These are phyloP conservation scores for Lolium perenne DNA, from an alignment of 176 grass and related monocot species.

Conservation along the genomic window DNA sequence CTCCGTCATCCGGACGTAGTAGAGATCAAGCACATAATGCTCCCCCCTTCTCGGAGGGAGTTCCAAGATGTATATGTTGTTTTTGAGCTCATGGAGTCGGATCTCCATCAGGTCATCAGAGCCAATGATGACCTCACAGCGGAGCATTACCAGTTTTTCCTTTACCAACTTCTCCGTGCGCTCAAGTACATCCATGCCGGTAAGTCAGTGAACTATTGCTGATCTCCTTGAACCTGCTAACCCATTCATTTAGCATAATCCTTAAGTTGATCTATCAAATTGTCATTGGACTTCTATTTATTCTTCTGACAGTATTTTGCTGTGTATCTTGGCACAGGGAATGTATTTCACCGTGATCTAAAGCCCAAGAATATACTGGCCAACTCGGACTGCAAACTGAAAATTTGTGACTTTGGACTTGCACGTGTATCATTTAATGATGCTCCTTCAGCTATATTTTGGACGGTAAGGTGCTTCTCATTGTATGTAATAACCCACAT, in stretches of 20 bases:
- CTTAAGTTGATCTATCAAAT: neutral
- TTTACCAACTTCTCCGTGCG: slow-evolving; percentile 91
- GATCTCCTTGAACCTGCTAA: slow-evolving; percentile 5
- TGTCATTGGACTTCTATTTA: slow-evolving; percentile 23
- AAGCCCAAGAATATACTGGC: slow-evolving; percentile 97
- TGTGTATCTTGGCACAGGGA: slow-evolving; percentile 66
- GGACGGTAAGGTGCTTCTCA: slow-evolving; percentile 70
- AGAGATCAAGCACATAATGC: slow-evolving; percentile 97
- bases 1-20: slow-evolving; percentile 90
- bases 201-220: slow-evolving; percentile 31
- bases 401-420: slow-evolving; percentile 98
- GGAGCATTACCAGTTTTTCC: slow-evolving; percentile 88
- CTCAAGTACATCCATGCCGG: slow-evolving; percentile 96
- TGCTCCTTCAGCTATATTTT: slow-evolving; percentile 96
- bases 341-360: slow-evolving; percentile 95
- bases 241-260: neutral
- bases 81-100: slow-evolving; percentile 92
- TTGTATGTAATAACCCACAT: slow-evolving; percentile 26
- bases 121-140: slow-evolving; percentile 92
- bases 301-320: slow-evolving; percentile 37
- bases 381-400: slow-evolving; percentile 93
- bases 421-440: slow-evolving; percentile 97
- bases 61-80: slow-evolving; percentile 92
- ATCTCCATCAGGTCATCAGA: slow-evolving; percentile 95
- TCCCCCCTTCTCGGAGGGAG: slow-evolving; percentile 88